Percentiles rank a stretch among this genome's conserved stretches.
phyloP scores from a whole-genome alignment of 768 basidiomycete genomes.

The Postia placenta region DNA sequence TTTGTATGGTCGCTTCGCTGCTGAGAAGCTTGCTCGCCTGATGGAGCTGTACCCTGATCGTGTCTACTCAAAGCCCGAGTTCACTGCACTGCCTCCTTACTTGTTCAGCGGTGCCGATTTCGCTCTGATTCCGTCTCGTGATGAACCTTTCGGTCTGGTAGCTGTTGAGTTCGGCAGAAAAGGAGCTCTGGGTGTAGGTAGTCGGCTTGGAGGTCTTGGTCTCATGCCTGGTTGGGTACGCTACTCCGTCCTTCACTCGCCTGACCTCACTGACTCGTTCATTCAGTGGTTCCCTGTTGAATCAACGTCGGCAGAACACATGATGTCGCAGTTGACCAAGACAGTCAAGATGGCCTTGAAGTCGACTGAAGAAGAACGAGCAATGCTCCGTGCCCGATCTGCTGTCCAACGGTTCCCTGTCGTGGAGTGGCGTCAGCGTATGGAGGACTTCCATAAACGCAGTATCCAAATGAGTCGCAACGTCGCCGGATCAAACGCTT shows the following conservation, averaged over 20 bases:
- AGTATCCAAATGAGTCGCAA: conserved; percentile 69
- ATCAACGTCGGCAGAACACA: conserved; percentile 86
- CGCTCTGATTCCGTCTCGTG: conserved; percentile 90
- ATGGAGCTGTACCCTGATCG: conserved; percentile 96
- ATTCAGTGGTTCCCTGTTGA: conserved; percentile 94
- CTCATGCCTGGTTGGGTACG: conserved; percentile 97
- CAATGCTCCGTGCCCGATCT: conserved; percentile 87
- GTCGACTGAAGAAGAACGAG: conserved; percentile 86
- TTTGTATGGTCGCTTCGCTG: conserved; percentile 91
- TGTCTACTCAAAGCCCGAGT: conserved; percentile 95
- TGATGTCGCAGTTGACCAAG: conserved; percentile 91
- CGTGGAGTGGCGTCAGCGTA: conserved; percentile 94
- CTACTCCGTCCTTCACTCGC: conserved; percentile 13
- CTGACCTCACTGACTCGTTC: background rate
- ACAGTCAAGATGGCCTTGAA: conserved; percentile 93
- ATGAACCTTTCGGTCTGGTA: conserved; percentile 93
- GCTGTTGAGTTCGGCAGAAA: conserved; percentile 96
- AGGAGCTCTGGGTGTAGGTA: conserved; percentile 93
- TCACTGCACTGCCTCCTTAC: conserved; percentile 89
- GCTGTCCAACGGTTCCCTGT: conserved; percentile 97
- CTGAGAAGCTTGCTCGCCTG: conserved; percentile 85
- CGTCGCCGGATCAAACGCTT: conserved; percentile 67
- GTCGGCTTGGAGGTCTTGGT: conserved; percentile 90
- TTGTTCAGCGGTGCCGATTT: conserved; percentile 95
- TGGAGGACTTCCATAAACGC: conserved; percentile 91